Evolutionary conservation across 2,329 filamentous ascomycete species (phyloP).

Genomic region (Exophiala sideris): DNA sequence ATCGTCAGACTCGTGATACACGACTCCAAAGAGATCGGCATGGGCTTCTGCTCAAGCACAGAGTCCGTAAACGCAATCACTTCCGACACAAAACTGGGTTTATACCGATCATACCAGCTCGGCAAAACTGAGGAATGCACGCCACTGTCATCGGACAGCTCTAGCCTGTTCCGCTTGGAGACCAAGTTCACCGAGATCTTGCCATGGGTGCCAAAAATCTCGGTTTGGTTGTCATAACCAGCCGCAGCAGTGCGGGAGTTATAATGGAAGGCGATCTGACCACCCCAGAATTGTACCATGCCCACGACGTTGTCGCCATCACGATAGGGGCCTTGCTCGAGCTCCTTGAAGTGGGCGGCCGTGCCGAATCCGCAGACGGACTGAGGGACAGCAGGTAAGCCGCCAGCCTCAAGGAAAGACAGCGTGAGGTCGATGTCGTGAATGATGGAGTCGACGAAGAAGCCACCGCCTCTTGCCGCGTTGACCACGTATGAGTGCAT

Average conservation of each 20-base stretch:
- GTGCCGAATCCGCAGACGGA: slow-evolving; percentile 37
- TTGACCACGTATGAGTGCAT: slow-evolving; percentile 38
- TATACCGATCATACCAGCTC: slow-evolving; percentile 31
- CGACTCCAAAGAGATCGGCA: slow-evolving; percentile 14
- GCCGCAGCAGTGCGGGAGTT: slow-evolving; percentile 42
- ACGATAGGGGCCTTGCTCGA: slow-evolving; percentile 30
- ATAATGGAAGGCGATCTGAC: slow-evolving; percentile 46
- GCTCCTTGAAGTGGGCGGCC: slow-evolving; percentile 36
- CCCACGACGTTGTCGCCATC: slow-evolving; percentile 47
- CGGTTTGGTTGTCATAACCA: slow-evolving; percentile 44
- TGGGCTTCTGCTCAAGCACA: slow-evolving; percentile 11
- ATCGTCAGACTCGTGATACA: slow-evolving; percentile 11
- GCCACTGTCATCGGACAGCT: slow-evolving; percentile 26
- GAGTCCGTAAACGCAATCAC: slow-evolving; percentile 27
- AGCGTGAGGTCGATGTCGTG: slow-evolving; percentile 47
- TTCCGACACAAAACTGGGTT: slow-evolving; percentile 31
- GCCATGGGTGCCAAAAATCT: slow-evolving; percentile 42
- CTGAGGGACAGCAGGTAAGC: slow-evolving; percentile 33
- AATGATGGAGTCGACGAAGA: slow-evolving; percentile 45
- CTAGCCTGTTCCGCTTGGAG: slow-evolving; percentile 30
- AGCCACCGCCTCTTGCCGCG: slow-evolving; percentile 40
- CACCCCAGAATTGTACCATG: slow-evolving; percentile 44
- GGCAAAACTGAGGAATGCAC: slow-evolving; percentile 27
- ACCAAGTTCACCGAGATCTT: slow-evolving; percentile 37
- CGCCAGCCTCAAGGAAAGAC: slow-evolving; percentile 39